Evolutionary conservation across 805 yeast genomes (phyloP), one percentile per base, ranked within the genome.

Genomic region (Lipomyces chichibuensis): DNA sequence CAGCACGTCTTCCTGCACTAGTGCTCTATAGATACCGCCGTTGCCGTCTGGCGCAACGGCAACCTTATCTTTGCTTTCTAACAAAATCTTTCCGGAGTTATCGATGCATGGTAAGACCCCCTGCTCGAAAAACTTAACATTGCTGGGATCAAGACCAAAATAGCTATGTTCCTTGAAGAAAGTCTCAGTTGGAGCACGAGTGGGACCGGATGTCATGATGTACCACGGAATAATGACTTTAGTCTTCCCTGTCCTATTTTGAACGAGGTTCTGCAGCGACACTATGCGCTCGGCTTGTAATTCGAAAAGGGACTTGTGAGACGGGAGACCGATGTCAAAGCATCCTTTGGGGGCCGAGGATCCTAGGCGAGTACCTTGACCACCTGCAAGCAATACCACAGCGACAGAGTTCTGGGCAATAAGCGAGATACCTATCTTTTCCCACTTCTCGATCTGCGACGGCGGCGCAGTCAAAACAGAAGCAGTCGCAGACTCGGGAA

Each of bases 21-120:
- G 82, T 0, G 97, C 98, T 75, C 87, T 88, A 80, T 95, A 95
- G 60, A 95, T 82, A 1, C 99, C 99, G 66, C 99, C 99, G 77
- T 95, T 95, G 0, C 99, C 99, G 78, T 95, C 98, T 1, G 99
- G 99, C 6, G 97, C 90, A 74, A 90, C 89, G 33, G 92, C 88
- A 51, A 91, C 83, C 32, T 82, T 78, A 54, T 79, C 75, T 55
- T 83, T 80, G 7, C 86, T 77, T 69, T 86, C 87, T 75, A 92
- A 75, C 65, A 93, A 83, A 71, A 95, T 84, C 74, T 88, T 85
- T 53, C 98, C 99, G 33, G 85, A 85, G 58, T 81, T 72, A 73
- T 85, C 85, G 70, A 95, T 87, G 67, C 98, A 96, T 13, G 99
- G 99, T 71, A 95, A 83, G 1, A 94, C 90, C 27, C 99, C 99